These are phyloP conservation scores for Suillus plorans DNA, from an alignment of 768 basidiomycete species.

Conservation along the genomic window DNA sequence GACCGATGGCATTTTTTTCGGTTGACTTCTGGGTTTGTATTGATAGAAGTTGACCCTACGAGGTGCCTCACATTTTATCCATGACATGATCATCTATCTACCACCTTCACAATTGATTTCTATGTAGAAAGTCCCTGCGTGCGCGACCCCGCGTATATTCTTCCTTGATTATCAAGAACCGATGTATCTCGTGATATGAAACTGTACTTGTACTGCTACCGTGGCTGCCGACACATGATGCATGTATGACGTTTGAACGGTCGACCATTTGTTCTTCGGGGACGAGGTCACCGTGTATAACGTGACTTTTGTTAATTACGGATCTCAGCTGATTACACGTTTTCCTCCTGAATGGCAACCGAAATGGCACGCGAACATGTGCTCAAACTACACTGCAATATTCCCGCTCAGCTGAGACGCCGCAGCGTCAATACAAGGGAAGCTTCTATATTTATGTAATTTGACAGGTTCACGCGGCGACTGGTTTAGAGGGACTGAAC, in stretches of 20 bases:
- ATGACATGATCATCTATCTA: background rate
- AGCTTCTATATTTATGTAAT: background rate
- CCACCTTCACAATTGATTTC: background rate
- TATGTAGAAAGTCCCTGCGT: background rate
- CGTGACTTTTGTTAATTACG: background rate
- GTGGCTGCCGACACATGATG: background rate
- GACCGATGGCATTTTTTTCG: conserved; percentile 54
- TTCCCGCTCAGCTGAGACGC: background rate
- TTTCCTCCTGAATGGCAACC: background rate
- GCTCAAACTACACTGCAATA: background rate
- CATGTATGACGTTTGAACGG: background rate
- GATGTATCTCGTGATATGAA: background rate
- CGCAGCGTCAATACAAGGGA: background rate
- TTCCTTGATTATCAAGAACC: background rate
- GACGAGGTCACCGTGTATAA: background rate
- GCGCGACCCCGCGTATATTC: background rate
- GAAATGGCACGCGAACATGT: background rate
- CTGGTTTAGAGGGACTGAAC: background rate
- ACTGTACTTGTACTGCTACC: background rate
- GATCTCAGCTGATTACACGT: background rate
- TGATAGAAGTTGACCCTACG: conserved; percentile 54
- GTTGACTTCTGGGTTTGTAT: conserved; percentile 35
- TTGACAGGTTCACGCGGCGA: background rate
- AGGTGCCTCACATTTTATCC: conserved; percentile 51
- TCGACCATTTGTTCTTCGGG: too few species aligned